These are phyloP conservation scores for Hypoxylon fuscum DNA, from an alignment of 495 filamentous ascomycete species.

Conservation along the genomic window DNA sequence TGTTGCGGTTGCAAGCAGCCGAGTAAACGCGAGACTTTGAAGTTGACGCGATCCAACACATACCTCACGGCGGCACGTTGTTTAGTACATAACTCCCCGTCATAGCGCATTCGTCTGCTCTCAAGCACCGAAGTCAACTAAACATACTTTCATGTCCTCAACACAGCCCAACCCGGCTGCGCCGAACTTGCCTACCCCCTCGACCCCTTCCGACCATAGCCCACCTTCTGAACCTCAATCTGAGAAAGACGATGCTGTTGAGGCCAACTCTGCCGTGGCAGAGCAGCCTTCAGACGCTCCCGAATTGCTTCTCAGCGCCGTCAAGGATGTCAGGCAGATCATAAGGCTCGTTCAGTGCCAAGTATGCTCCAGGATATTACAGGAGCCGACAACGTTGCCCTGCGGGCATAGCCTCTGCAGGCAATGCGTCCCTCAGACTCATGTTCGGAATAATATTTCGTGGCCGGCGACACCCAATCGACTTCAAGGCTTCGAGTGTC, in stretches of 20 bases:
- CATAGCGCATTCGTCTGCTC: not conserved
- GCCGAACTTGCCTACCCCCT: constrained; percentile 23
- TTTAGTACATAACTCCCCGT: not conserved
- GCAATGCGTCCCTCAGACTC: constrained; percentile 72
- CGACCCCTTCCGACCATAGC: constrained; percentile 15
- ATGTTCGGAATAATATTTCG: constrained; percentile 71
- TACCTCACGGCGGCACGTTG: not conserved
- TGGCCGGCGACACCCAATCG: constrained; percentile 74
- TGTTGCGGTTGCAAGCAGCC: constrained; percentile 11
- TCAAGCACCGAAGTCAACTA: constrained; percentile 3
- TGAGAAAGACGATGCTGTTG: constrained; percentile 17
- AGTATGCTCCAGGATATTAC: constrained; percentile 74
- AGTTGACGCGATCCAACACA: constrained; percentile 1
- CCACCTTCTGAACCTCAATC: constrained; percentile 8
- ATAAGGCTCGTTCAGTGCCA: constrained; percentile 78
- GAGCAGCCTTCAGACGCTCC: constrained; percentile 25
- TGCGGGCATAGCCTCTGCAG: constrained; percentile 85
- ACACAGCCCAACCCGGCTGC: constrained; percentile 19
- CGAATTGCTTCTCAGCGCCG: constrained; percentile 27
- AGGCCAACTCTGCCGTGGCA: constrained; percentile 13
- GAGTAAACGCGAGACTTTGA: not conserved
- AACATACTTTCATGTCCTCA: constrained; percentile 41
- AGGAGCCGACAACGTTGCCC: constrained; percentile 76
- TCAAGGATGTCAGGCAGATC: constrained; percentile 57
- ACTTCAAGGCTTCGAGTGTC: constrained; percentile 74